Evolutionary conservation across 345 rosid genomes (phyloP), one percentile per base, ranked within the genome.

Genomic region (Microthlaspi erraticum): DNA sequence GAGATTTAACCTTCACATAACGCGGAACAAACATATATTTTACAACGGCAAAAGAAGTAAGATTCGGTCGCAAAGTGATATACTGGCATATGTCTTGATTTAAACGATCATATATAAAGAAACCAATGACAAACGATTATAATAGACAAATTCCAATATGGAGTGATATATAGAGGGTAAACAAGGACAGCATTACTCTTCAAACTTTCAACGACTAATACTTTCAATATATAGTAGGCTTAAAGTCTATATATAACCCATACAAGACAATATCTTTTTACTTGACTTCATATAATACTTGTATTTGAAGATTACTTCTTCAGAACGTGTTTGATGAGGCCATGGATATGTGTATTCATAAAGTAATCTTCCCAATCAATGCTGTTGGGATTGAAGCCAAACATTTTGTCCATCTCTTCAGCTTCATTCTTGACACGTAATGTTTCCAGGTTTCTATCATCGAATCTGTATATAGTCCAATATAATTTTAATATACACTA

Each of bases 361-460:
- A 89, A 59, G 70, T 89, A 92, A 39, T 84, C 81, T 0, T 82
- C 86, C 96, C 96, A 92, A 3, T 83, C 61, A 48, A 92, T 75
- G 78, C 34, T 33, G 42, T 56, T 81, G 1, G 85, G 84, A 72
- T 89, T 84, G 17, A 81, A 83, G 58, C 38, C 31, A 58, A 60
- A 80, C 57, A 85, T 81, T 34, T 49, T 16, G 3, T 58, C 6
- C 49, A 16, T 37, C 51, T 9, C 45, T 56, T 36, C 45, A 38
- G 38, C 48, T 57, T 23, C 60, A 49, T 82, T 84, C 45, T 67
- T 81, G 10, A 60, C 60, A 38, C 84, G 66, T 60, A 92, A 20
- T 12, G 69, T 77, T 43, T 87, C 83, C 0, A 80, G 60, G 79
- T 86, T 87, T 39, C 17, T 72, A 36, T 87, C 92, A 32, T 85